These are phyloP conservation scores for Kwoniella dendrophila DNA, from an alignment of 768 basidiomycete genomes.

Conservation along the genomic window DNA sequence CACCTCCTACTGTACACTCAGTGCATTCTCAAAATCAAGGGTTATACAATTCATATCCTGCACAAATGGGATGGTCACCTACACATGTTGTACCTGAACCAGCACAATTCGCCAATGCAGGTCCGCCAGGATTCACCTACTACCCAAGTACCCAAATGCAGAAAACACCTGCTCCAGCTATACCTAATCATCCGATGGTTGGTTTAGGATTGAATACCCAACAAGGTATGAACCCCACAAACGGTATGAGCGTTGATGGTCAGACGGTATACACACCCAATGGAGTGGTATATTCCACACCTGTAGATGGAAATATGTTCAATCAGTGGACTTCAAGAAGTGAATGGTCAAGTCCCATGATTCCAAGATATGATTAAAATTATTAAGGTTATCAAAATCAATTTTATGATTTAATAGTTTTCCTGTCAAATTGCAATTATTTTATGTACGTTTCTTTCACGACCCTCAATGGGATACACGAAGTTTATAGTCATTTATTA, in stretches of 20 bases:
- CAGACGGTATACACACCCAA: conserved; percentile 9
- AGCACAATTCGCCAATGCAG: conserved; percentile 49
- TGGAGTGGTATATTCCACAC: background rate
- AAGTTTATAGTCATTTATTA: too few relatives aligned
- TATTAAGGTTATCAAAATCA: background rate
- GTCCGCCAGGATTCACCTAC: conserved; percentile 47
- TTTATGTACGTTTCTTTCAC: background rate
- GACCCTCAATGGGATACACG: too few relatives aligned
- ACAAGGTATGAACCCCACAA: background rate
- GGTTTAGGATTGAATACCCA: conserved; percentile 13
- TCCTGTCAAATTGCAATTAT: background rate
- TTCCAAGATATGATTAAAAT: conserved; percentile 5
- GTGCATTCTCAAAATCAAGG: conserved; percentile 2
- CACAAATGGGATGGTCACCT: conserved; percentile 14
- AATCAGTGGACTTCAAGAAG: conserved; percentile 22
- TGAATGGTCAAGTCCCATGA: conserved; percentile 30
- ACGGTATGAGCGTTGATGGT: conserved; percentile 3
- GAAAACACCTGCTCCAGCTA: background rate
- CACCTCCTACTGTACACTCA: background rate
- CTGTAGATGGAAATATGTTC: background rate
- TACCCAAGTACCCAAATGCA: conserved; percentile 17
- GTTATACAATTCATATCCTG: background rate
- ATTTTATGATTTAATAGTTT: background rate
- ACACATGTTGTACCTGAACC: conserved; percentile 27
- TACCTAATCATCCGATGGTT: background rate